These are phyloP conservation scores for Massariosphaeria phaeospora DNA, from an alignment of 495 filamentous ascomycete species.

Conservation along the genomic window DNA sequence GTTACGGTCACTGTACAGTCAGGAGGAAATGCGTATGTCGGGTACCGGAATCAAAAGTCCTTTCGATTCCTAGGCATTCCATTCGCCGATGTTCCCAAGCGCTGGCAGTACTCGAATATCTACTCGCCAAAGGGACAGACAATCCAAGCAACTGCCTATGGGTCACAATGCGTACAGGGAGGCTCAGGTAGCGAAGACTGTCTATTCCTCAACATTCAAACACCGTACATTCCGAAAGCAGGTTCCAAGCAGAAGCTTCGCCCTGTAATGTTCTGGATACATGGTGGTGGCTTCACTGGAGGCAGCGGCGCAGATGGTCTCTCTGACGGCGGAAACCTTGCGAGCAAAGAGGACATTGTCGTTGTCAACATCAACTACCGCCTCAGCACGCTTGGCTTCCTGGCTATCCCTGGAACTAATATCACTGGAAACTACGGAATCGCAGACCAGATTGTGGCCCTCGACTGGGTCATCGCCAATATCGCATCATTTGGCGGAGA, in stretches of 20 bases:
- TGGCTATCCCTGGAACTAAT: conserved; percentile 30
- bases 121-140: conserved; percentile 44
- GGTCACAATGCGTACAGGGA: conserved; percentile 45
- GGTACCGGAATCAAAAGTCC: conserved; percentile 50
- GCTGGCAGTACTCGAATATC: conserved; percentile 46
- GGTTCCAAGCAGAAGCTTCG: conserved; percentile 34
- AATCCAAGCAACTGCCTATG: conserved; percentile 45
- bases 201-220: conserved; percentile 45
- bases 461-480: conserved; percentile 27
- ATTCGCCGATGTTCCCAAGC: conserved; percentile 47
- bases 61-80: conserved; percentile 52
- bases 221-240: conserved; percentile 42
- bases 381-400: conserved; percentile 29
- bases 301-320: conserved; percentile 41
- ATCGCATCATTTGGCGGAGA: conserved; percentile 32
- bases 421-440: conserved; percentile 32
- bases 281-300: conserved; percentile 47
- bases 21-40: conserved; percentile 41
- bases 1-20: conserved; percentile 40
- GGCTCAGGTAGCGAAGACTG: conserved; percentile 46
- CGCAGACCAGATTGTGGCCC: conserved; percentile 26
- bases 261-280: conserved; percentile 48
- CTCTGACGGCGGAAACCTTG: conserved; percentile 40
- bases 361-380: conserved; percentile 39
- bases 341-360: conserved; percentile 37